A percentile compares a stretch with the other conserved stretches of the same genome.
These are phyloP conservation scores for Neospermospora avenae DNA, from an alignment of 2,329 filamentous ascomycete species.

Conservation along the genomic window DNA sequence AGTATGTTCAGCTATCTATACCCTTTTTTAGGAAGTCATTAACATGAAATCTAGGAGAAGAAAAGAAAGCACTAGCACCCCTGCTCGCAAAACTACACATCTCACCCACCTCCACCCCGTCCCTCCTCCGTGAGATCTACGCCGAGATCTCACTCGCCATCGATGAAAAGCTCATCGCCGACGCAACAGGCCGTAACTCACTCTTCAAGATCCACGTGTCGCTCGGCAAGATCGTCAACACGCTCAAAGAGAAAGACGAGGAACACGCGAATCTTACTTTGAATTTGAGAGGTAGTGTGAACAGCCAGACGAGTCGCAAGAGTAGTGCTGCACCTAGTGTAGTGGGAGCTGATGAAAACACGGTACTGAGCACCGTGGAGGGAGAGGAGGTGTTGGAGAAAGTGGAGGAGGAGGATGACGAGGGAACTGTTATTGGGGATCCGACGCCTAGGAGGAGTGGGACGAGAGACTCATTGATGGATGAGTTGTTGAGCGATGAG, in stretches of 20 bases:
- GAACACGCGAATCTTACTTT: slow-evolving; percentile 5
- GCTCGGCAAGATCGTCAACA: slow-evolving; percentile 65
- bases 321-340: slow-evolving; percentile 20
- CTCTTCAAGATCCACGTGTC: slow-evolving; percentile 66
- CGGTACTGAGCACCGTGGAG: slow-evolving; percentile 35
- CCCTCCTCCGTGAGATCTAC: slow-evolving; percentile 56
- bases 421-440: slow-evolving; percentile 17
- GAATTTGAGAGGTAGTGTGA: slow-evolving; percentile 27
- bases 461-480: slow-evolving; percentile 27
- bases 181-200: slow-evolving; percentile 60
- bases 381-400: slow-evolving; percentile 42
- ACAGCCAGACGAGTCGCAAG: slow-evolving; percentile 28
- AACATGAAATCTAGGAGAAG: slow-evolving; percentile 60
- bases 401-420: slow-evolving; percentile 37
- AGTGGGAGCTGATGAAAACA: slow-evolving; percentile 38
- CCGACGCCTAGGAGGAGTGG: slow-evolving; percentile 1
- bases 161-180: slow-evolving; percentile 57
- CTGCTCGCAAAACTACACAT: slow-evolving; percentile 83
- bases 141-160: slow-evolving; percentile 59
- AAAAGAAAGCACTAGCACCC: slow-evolving; percentile 76
- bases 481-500: slow-evolving; percentile 33
- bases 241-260: slow-evolving; percentile 44
- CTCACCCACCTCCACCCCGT: slow-evolving; percentile 59
- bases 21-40: neutral
- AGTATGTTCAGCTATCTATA: slow-evolving; percentile 52